Base-by-base conservation (phyloP, 495 filamentous ascomycete genomes). In the Echria macrotheca region DNA sequence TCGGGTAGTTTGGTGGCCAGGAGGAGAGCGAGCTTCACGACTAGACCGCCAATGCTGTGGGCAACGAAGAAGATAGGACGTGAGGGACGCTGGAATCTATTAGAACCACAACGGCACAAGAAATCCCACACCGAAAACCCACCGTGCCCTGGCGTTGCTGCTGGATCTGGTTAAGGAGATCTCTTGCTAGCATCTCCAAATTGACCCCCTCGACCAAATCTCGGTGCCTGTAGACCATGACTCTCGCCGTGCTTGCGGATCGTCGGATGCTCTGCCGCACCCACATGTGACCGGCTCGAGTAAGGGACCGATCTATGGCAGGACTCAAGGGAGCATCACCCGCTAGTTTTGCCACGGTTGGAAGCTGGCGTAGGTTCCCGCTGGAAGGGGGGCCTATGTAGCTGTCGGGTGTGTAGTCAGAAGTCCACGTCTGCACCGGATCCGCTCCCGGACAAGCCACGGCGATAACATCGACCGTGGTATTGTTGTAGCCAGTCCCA, bases 11-110 rank as follows among this genome's bases (percentile, higher is more conserved):
- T 66, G 42, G 61, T 74, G 12, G 78, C 78, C 29, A 65, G 61
- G 3, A 75, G 66, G n/a, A 83, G 56, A n/a, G 77, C 77, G 17
- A 65, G 56, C 60, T 83, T 85, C 4, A 69, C 77, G 2, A 83
- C 77, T 40, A 83, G 61, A 2, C 81, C 82, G 5, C 82, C 81
- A 5, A 83, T 81, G 52, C 81, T 83, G 41, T 85, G 82, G 24
- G 74, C 83, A 17, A 86, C 69, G 55, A 85, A 82, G 53, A 84
- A 77, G 1, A 85, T 58, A 1, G 80, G 81, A 1, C 81, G 68
- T 3, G 64, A 54, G 10, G 23, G 53, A 8, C 50, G n/a, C 61
- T 63, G n/a, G 32, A 7, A 10, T 9, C 11, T 14, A 31, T 56
- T 35, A 46, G 49, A 44, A 25, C 12, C 7, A 12, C 12, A 12